Evolutionary conservation across 768 basidiomycete genomes (phyloP).

Genomic region (Hypholoma fasciculare): DNA sequence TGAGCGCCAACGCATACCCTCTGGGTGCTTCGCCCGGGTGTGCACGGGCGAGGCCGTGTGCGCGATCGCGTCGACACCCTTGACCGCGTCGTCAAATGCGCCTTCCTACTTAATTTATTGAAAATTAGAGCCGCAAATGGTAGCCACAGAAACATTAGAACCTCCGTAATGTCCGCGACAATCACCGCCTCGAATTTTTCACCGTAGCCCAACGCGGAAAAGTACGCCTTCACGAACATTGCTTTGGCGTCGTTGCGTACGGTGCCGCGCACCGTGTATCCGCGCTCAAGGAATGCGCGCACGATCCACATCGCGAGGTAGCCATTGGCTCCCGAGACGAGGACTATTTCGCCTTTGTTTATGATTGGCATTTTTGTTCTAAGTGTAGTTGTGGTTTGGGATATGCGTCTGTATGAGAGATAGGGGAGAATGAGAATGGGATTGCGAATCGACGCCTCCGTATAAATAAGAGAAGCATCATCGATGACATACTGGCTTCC

Average conservation of each 20-base stretch:
- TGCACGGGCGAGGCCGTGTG: slow-evolving; percentile 71
- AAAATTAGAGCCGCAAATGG: not conserved
- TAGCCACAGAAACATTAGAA: not conserved
- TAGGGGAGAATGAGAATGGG: no score
- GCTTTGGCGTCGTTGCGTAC: slow-evolving; percentile 63
- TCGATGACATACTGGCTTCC: no score
- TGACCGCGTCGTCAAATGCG: slow-evolving; percentile 68
- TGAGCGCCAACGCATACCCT: slow-evolving; percentile 18
- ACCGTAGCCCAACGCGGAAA: slow-evolving; percentile 48
- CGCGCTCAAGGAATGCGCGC: slow-evolving; percentile 51
- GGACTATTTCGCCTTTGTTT: slow-evolving; percentile 30
- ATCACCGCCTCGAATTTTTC: slow-evolving; percentile 63
- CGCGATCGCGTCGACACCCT: slow-evolving; percentile 69
- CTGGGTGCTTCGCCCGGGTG: slow-evolving; percentile 42
- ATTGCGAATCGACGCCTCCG: no score
- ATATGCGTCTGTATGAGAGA: no score
- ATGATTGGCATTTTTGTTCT: slow-evolving; percentile 25
- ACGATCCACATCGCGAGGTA: slow-evolving; percentile 64
- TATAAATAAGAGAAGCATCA: no score
- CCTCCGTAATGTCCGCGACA: slow-evolving; percentile 63
- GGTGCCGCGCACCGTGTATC: slow-evolving; percentile 64
- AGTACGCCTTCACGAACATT: slow-evolving; percentile 50
- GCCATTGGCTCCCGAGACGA: slow-evolving; percentile 59
- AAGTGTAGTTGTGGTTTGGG: not conserved
- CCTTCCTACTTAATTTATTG: not conserved